Percentiles rank a stretch among this genome's conserved stretches.
phyloP scores from a whole-genome alignment of 2,329 filamentous ascomycete genomes.

The Fusarium dlaminii region DNA sequence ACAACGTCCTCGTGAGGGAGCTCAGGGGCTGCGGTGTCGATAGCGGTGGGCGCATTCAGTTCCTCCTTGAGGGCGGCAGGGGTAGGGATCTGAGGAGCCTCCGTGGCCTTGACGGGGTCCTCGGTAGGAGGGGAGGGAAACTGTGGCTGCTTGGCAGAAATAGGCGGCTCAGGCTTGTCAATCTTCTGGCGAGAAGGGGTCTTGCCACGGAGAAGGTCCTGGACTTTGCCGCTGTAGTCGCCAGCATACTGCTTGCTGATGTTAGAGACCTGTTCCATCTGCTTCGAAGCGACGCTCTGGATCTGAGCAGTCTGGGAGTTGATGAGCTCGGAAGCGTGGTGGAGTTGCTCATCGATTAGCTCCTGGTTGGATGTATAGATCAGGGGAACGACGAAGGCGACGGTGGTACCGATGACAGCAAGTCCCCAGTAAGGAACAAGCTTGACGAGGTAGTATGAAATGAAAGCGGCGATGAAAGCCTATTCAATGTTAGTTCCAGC shows the following conservation, averaged over 20 bases:
- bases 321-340: constrained; percentile 66
- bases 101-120: constrained; percentile 45
- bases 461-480: constrained; percentile 68
- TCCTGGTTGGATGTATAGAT: constrained; percentile 75
- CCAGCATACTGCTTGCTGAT: constrained; percentile 74
- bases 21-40: constrained; percentile 41
- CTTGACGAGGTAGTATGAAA: constrained; percentile 76
- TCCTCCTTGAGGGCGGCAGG: constrained; percentile 40
- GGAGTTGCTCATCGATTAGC: constrained; percentile 71
- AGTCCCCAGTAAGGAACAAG: constrained; percentile 76
- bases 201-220: constrained; percentile 67
- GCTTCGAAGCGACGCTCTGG: constrained; percentile 68
- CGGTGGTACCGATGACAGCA: constrained; percentile 66
- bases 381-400: constrained; percentile 70
- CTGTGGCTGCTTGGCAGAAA: constrained; percentile 43
- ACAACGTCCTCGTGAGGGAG: constrained; percentile 36
- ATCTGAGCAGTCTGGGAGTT: constrained; percentile 71
- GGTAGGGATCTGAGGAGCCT: constrained; percentile 32
- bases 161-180: constrained; percentile 46
- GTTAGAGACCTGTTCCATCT: constrained; percentile 69
- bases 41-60: constrained; percentile 36
- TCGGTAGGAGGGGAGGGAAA: constrained; percentile 52
- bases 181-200: constrained; percentile 54
- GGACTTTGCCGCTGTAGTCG: constrained; percentile 74
- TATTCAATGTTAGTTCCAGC: constrained; percentile 45